phyloP scores from a whole-genome alignment of 305 asterid species.

The Lippia alba region DNA sequence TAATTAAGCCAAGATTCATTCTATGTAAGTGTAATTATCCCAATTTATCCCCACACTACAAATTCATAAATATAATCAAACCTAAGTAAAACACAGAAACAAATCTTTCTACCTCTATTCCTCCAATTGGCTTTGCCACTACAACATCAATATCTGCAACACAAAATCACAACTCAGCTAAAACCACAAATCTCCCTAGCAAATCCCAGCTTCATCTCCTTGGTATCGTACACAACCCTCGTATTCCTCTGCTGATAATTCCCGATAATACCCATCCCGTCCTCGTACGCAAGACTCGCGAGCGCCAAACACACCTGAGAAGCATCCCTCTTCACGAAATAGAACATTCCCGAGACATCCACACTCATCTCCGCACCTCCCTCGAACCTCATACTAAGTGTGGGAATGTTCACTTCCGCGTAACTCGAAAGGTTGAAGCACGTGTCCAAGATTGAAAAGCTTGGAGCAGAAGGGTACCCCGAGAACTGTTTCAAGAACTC shows the following conservation, averaged over 20 bases:
- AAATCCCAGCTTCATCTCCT: conserved; percentile 69
- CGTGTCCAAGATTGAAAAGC: conserved; percentile 82
- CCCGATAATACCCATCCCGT: conserved; percentile 81
- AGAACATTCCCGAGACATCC: conserved; percentile 73
- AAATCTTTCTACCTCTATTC: conserved; percentile 19
- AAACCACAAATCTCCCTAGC: conserved; percentile 81
- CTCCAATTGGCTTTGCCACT: conserved; percentile 29
- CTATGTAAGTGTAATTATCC: conserved; percentile 17
- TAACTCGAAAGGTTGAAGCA: conserved; percentile 75
- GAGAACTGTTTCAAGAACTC: conserved; percentile 85
- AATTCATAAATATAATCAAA: conserved; percentile 30
- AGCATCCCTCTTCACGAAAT: conserved; percentile 66
- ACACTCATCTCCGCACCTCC: conserved; percentile 66
- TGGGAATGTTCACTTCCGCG: conserved; percentile 72
- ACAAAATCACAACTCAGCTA: conserved; percentile 33
- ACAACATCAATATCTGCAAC: not conserved
- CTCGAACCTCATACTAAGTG: conserved; percentile 65
- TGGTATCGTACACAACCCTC: conserved; percentile 77
- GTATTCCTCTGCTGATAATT: conserved; percentile 89
- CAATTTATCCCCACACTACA: conserved; percentile 34
- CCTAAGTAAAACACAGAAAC: conserved; percentile 15
- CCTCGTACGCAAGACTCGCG: conserved; percentile 76
- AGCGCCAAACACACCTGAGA: conserved; percentile 91
- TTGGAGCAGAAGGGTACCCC: conserved; percentile 66
- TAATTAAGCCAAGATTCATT: too few relatives aligned